Evolutionary conservation across 2,329 filamentous ascomycete genomes (phyloP).

Genomic region (Curvularia hawaiiensis): DNA sequence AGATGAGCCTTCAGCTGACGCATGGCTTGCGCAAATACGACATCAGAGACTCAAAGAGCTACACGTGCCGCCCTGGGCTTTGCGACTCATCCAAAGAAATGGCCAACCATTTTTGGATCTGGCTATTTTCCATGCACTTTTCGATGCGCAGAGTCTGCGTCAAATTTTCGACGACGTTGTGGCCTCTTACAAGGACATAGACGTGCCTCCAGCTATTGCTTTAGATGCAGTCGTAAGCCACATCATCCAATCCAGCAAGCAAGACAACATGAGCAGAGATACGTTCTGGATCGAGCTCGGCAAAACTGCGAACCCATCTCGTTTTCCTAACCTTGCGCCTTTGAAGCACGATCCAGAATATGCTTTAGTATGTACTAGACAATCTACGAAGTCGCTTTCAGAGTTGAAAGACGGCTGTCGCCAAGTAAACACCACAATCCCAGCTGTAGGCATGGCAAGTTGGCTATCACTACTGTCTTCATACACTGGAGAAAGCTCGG

Average conservation of each 20-base stretch:
- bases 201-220: conserved; percentile 28
- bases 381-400: conserved; percentile 49
- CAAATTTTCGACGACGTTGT: conserved; percentile 67
- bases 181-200: conserved; percentile 43
- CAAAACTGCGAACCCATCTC: conserved; percentile 62
- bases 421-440: conserved; percentile 69
- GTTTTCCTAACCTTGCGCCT: conserved; percentile 79
- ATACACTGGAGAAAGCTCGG: conserved; percentile 74
- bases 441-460: conserved; percentile 75
- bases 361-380: conserved; percentile 44
- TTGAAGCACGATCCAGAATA: conserved; percentile 50
- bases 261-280: conserved; percentile 40
- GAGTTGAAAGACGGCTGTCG: conserved; percentile 63
- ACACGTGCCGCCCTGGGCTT: conserved; percentile 66
- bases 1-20: conserved; percentile 8
- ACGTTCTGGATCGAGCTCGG: conserved; percentile 69
- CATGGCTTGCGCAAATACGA: conserved; percentile 32
- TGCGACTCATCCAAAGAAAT: conserved; percentile 54
- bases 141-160: conserved; percentile 78
- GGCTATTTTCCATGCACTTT: conserved; percentile 79
- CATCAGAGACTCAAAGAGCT: conserved; percentile 51
- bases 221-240: conserved; percentile 52
- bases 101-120: conserved; percentile 49
- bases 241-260: conserved; percentile 50
- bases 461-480: conserved; percentile 78